phyloP scores from a whole-genome alignment of 148 eudicot species.

The Arctostaphylos glauca region DNA sequence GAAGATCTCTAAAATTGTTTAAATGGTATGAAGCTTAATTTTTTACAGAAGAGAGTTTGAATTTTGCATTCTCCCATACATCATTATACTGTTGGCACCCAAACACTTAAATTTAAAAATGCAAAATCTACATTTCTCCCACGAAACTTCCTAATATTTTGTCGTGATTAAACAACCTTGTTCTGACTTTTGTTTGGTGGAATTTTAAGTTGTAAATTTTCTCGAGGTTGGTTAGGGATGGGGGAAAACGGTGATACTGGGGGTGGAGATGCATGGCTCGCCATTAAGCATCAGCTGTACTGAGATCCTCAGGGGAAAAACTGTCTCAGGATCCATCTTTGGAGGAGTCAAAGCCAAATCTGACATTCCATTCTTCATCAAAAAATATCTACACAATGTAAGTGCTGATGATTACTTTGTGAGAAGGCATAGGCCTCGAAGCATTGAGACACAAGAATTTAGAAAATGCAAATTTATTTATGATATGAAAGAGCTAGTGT shows the following conservation, averaged over 20 bases:
- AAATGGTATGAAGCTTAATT: too few relatives aligned
- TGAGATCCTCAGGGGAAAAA: slow-evolving; percentile 40
- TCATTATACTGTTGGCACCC: too few relatives aligned
- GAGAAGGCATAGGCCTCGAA: too few relatives aligned
- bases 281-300: slow-evolving; percentile 33
- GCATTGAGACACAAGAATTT: too few relatives aligned
- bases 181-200: background rate
- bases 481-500: too few relatives aligned
- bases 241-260: slow-evolving; percentile 60
- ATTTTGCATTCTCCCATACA: too few relatives aligned
- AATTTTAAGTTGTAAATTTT: background rate
- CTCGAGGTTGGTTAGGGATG: slow-evolving; percentile 34
- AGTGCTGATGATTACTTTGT: background rate
- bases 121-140: too few relatives aligned
- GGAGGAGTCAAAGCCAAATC: slow-evolving; percentile 67
- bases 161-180: background rate
- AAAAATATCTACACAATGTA: slow-evolving; percentile 50
- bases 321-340: slow-evolving; percentile 42
- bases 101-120: too few relatives aligned
- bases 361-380: slow-evolving; percentile 50
- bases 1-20: too few relatives aligned
- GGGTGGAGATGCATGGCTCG: slow-evolving; percentile 46
- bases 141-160: background rate
- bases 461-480: too few relatives aligned
- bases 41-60: too few relatives aligned